Conservation (phyloP, 192 early-diverging fungal species). For the Podila horticola region DNA sequence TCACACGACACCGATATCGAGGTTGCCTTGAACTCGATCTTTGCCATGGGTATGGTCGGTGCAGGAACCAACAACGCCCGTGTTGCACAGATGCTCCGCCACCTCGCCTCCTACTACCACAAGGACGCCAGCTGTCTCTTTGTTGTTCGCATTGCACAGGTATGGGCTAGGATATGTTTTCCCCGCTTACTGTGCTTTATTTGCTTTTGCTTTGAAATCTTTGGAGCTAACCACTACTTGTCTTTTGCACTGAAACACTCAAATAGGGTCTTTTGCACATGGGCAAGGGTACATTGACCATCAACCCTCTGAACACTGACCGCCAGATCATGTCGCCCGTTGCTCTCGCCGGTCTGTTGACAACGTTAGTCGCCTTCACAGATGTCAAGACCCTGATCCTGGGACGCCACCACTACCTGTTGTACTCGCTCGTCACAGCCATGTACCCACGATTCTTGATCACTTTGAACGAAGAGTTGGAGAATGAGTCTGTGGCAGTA, state of each 20-base stretch:
- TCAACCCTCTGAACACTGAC: conserved; percentile 96
- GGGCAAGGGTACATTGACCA: conserved; percentile 98
- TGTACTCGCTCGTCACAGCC: conserved; percentile 92
- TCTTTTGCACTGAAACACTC: neutral
- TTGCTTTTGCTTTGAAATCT: neutral
- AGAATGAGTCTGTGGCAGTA: conserved; percentile 84
- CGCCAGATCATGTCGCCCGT: conserved; percentile 92
- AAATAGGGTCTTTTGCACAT: conserved; percentile 85
- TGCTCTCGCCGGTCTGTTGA: conserved; percentile 86
- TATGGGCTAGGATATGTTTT: conserved; percentile 12
- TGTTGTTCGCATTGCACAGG: conserved; percentile 86
- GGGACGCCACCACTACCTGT: conserved; percentile 89
- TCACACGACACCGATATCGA: conserved; percentile 98
- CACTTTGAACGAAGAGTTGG: conserved; percentile 92
- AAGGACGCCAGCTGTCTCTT: conserved; percentile 92
- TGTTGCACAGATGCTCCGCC: conserved; percentile 96
- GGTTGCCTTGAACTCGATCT: conserved; percentile 95
- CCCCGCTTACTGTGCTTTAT: neutral
- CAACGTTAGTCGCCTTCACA: conserved; percentile 91
- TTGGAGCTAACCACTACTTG: neutral
- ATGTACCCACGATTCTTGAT: conserved; percentile 99
- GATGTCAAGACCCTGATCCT: conserved; percentile 92
- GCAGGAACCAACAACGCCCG: conserved; percentile 99
- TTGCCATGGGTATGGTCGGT: conserved; percentile 99
- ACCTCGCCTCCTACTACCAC: conserved; percentile 96